Percentiles rank a stretch among this genome's conserved stretches.
phyloP scores from a whole-genome alignment of 1,284 basidiomycete genomes.

The Cryptococcus sp. region DNA sequence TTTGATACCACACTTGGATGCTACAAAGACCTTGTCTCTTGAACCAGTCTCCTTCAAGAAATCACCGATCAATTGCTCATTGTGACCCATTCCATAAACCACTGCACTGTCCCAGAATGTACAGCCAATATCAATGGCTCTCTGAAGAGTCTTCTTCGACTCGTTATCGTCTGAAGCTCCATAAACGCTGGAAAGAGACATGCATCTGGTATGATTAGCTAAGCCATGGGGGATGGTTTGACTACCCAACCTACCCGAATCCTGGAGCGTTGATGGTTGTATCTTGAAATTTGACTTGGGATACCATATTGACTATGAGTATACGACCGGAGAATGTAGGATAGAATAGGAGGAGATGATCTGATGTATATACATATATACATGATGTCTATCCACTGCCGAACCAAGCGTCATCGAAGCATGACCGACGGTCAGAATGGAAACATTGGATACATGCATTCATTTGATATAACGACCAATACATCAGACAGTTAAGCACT shows the following conservation, averaged over 20 bases:
- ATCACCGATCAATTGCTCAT: slow-evolving; percentile 42
- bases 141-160: slow-evolving; percentile 22
- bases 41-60: slow-evolving; percentile 33
- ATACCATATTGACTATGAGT: neutral
- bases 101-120: slow-evolving; percentile 43
- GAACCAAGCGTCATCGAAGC: no score
- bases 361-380: no score
- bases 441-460: no score
- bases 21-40: slow-evolving; percentile 45
- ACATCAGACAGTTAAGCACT: no score
- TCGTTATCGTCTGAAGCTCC: slow-evolving; percentile 22
- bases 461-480: no score
- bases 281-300: slow-evolving; percentile 24
- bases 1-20: slow-evolving; percentile 44
- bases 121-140: slow-evolving; percentile 37
- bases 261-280: slow-evolving; percentile 18
- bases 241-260: slow-evolving; percentile 3
- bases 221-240: neutral
- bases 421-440: no score
- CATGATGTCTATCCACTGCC: no score
- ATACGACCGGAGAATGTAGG: no score
- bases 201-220: slow-evolving; percentile 8
- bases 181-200: slow-evolving; percentile 23
- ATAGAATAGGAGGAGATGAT: no score
- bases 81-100: slow-evolving; percentile 40